phyloP scores from a whole-genome alignment of 1,284 basidiomycete genomes.

The Rhodotorula sp. region DNA sequence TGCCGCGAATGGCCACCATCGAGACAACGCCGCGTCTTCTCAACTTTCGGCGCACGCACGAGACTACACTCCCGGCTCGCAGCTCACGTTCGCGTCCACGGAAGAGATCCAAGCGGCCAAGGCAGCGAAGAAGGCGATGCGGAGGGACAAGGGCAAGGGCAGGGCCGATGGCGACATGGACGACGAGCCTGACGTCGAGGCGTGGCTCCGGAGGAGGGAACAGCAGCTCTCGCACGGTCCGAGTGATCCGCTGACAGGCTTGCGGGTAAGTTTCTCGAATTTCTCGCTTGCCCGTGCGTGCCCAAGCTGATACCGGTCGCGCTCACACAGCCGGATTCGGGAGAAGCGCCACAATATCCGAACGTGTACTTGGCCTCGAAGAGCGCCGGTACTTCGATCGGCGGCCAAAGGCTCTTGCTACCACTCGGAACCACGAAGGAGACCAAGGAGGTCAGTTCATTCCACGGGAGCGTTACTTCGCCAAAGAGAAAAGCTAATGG shows the following conservation, averaged over 20 bases:
- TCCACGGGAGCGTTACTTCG: neutral
- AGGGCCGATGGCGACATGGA: constrained; percentile 9
- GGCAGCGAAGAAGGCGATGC: constrained; percentile 26
- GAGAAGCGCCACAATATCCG: constrained; percentile 64
- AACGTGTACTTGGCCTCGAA: constrained; percentile 75
- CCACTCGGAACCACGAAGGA: constrained; percentile 78
- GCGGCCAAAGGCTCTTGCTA: constrained; percentile 71
- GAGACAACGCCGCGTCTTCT: neutral
- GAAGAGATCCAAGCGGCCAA: constrained; percentile 47
- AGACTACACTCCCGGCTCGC: constrained; percentile 48
- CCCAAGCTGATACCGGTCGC: constrained; percentile 5
- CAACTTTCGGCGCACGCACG: constrained; percentile 15
- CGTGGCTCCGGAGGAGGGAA: constrained; percentile 33
- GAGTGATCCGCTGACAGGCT: constrained; percentile 51
- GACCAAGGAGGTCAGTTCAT: constrained; percentile 61
- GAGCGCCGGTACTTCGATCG: constrained; percentile 65
- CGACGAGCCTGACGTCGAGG: constrained; percentile 30
- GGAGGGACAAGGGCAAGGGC: constrained; percentile 24
- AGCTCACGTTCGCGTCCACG: constrained; percentile 46
- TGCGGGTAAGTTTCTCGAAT: constrained; percentile 43
- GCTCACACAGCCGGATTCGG: constrained; percentile 56
- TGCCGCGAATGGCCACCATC: neutral
- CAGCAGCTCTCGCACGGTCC: constrained; percentile 51
- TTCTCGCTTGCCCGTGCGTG: too few species aligned
- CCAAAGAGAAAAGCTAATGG: constrained; percentile 1